phyloP scores from a whole-genome alignment of 345 rosid species.

The Salix koriyanagi region DNA sequence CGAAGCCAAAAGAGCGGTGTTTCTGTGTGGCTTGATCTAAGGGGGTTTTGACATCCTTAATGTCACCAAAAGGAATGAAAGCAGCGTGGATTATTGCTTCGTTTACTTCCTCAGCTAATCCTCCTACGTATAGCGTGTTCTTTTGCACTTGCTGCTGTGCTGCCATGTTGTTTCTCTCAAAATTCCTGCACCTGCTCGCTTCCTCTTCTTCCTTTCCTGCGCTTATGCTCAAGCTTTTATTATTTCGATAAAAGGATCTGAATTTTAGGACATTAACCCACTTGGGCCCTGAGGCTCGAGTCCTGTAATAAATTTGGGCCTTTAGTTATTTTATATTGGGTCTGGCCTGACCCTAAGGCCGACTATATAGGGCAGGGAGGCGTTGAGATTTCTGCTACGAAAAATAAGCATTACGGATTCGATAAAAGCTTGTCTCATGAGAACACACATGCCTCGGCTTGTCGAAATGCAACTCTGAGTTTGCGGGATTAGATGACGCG shows the following conservation, averaged over 20 bases:
- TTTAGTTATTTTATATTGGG: too few relatives aligned
- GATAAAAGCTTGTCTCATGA: not conserved
- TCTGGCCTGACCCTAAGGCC: not conserved
- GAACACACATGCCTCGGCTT: too few relatives aligned
- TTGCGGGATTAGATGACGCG: not conserved
- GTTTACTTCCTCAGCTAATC: conserved; percentile 93
- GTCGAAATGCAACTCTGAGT: not conserved
- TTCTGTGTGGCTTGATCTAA: conserved; percentile 97
- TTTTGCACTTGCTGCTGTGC: conserved; percentile 61
- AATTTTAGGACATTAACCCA: not conserved
- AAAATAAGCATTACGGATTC: not conserved
- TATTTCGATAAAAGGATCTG: not conserved
- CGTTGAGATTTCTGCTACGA: not conserved
- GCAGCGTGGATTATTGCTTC: conserved; percentile 89
- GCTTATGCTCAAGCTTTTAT: not conserved
- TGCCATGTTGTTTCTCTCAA: not conserved
- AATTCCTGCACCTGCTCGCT: not conserved
- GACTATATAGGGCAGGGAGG: not conserved
- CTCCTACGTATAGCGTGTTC: conserved; percentile 95
- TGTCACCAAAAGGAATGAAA: conserved; percentile 95
- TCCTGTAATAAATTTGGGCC: too few relatives aligned
- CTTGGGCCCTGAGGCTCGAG: not conserved
- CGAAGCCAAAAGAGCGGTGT: conserved; percentile 96
- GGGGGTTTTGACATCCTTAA: conserved; percentile 95
- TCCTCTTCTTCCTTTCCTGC: not conserved